A percentile compares a stretch with the other conserved stretches of the same genome.
Conservation (phyloP, 306 rosid species). For the Hylodesmum podocarpum region DNA sequence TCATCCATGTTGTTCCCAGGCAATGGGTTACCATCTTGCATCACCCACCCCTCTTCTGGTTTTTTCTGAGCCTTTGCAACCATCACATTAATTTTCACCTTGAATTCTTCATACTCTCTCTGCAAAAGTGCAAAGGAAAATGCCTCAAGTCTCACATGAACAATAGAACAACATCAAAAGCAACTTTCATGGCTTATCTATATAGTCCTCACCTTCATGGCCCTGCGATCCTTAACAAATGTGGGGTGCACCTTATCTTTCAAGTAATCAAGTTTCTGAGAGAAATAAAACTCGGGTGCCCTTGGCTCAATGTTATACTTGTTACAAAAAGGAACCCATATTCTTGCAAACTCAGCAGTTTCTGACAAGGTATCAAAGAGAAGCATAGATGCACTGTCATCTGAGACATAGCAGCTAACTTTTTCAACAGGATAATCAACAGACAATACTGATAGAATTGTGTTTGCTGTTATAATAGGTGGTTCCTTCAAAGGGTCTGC, state of each 20-base stretch:
- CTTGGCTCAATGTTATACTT: slow-evolving; percentile 79
- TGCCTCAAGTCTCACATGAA: background rate
- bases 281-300: slow-evolving; percentile 89
- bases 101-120: slow-evolving; percentile 99
- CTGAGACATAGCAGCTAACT: slow-evolving; percentile 84
- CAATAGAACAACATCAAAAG: background rate
- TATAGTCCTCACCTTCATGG: slow-evolving; percentile 69
- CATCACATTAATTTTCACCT: slow-evolving; percentile 79
- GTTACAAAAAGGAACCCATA: slow-evolving; percentile 92
- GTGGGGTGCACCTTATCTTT: slow-evolving; percentile 83
- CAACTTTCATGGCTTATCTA: background rate
- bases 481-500: slow-evolving; percentile 95
- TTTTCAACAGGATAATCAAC: slow-evolving; percentile 91
- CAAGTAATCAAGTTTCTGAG: slow-evolving; percentile 87
- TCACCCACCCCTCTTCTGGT: slow-evolving; percentile 97
- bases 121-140: slow-evolving; percentile 32
- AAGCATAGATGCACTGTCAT: slow-evolving; percentile 93
- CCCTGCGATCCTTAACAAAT: slow-evolving; percentile 90
- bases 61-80: slow-evolving; percentile 85
- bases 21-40: slow-evolving; percentile 98
- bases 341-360: slow-evolving; percentile 87
- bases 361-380: slow-evolving; percentile 68
- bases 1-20: slow-evolving; percentile 86
- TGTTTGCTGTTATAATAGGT: slow-evolving; percentile 85
- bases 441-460: slow-evolving; percentile 74